Evolutionary conservation across 2,329 filamentous ascomycete genomes (phyloP).

Genomic region (Neonectria hederae): DNA sequence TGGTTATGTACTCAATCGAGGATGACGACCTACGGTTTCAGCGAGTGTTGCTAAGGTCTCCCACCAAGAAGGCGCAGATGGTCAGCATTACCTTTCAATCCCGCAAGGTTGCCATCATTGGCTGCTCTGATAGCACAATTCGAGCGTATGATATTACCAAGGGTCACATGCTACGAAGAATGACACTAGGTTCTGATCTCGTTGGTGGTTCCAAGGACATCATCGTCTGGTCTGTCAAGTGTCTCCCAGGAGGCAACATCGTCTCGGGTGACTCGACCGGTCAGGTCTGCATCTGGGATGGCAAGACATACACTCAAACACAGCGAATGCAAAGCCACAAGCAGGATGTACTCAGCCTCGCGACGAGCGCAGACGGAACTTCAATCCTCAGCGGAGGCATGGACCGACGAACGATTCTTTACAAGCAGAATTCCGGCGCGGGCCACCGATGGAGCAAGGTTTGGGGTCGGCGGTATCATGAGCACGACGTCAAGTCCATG

Average conservation of each 20-base stretch:
- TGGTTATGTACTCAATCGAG: slow-evolving; percentile 86
- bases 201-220: slow-evolving; percentile 82
- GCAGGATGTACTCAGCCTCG: slow-evolving; percentile 90
- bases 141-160: slow-evolving; percentile 87
- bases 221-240: slow-evolving; percentile 93
- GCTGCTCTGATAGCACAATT: slow-evolving; percentile 97
- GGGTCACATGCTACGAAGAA: slow-evolving; percentile 78
- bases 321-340: slow-evolving; percentile 89
- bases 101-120: slow-evolving; percentile 82
- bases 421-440: slow-evolving; percentile 71
- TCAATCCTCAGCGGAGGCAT: slow-evolving; percentile 91
- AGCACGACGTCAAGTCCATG: slow-evolving; percentile 95
- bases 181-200: slow-evolving; percentile 85
- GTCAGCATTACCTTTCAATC: slow-evolving; percentile 92
- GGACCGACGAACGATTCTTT: slow-evolving; percentile 86
- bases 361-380: slow-evolving; percentile 80
- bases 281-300: slow-evolving; percentile 92
- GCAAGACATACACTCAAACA: slow-evolving; percentile 86
- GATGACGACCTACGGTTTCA: slow-evolving; percentile 86
- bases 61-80: slow-evolving; percentile 86
- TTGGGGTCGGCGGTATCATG: slow-evolving; percentile 87
- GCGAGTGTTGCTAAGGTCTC: slow-evolving; percentile 76
- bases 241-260: slow-evolving; percentile 86
- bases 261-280: slow-evolving; percentile 95
- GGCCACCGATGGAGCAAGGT: slow-evolving; percentile 82